Percentiles rank a stretch among this genome's conserved stretches.
These are phyloP conservation scores for Xylaria sp. DNA, from an alignment of 2,329 filamentous ascomycete species.

Conservation along the genomic window DNA sequence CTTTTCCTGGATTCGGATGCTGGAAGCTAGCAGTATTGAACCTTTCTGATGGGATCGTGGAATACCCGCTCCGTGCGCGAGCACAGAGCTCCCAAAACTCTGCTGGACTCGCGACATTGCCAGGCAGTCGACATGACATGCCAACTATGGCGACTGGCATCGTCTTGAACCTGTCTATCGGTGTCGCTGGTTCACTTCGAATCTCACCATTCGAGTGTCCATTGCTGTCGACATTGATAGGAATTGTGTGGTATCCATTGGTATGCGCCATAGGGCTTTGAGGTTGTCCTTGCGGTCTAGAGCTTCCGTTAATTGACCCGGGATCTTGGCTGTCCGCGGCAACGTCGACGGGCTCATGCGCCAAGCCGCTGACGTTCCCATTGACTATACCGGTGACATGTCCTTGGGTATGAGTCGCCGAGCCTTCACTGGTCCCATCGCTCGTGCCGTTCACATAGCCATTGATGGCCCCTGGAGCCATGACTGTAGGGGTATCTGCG, in stretches of 20 bases:
- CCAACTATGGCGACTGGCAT: conserved; percentile 52
- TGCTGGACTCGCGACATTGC: conserved; percentile 51
- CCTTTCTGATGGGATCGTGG: conserved; percentile 54
- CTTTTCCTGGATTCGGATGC: conserved; percentile 52
- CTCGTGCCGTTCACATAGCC: conserved; percentile 44
- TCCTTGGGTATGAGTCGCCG: conserved; percentile 48
- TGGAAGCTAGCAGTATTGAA: conserved; percentile 56
- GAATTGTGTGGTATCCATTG: conserved; percentile 41
- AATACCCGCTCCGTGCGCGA: conserved; percentile 53
- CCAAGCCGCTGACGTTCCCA: conserved; percentile 38
- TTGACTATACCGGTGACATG: conserved; percentile 43
- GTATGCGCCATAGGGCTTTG: conserved; percentile 25
- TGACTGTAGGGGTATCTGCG: conserved; percentile 42
- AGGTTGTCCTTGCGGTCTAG: conserved; percentile 20
- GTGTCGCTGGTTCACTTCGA: conserved; percentile 7
- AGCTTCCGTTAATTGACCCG: conserved; percentile 28
- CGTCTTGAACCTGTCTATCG: conserved; percentile 31
- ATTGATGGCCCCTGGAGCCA: conserved; percentile 49
- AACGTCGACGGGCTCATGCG: conserved; percentile 27
- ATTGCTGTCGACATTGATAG: conserved; percentile 37
- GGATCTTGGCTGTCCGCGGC: conserved; percentile 26
- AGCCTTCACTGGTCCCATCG: conserved; percentile 41
- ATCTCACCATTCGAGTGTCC: conserved; percentile 21
- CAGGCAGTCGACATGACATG: conserved; percentile 53
- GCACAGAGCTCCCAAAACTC: conserved; percentile 55